Evolutionary conservation across 202 grass and related monocot species (phyloP).

Genomic region (Tripidium arundinaceum): DNA sequence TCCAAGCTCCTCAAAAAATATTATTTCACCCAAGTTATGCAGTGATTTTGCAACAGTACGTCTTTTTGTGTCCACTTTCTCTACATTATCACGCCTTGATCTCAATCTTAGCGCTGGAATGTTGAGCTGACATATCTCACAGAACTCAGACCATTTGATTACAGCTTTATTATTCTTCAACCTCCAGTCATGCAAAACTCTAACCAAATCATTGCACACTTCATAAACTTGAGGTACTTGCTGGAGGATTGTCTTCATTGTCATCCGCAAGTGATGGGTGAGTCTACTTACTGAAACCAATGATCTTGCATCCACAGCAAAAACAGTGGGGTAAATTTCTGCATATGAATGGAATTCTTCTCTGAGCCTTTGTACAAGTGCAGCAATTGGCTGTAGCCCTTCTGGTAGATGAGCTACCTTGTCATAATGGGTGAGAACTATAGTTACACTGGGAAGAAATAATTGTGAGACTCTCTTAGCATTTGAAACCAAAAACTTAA

Average conservation of each 20-base stretch:
- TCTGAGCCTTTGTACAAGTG: slow-evolving; percentile 66
- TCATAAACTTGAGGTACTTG: slow-evolving; percentile 69
- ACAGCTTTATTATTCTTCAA: slow-evolving; percentile 57
- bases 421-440: slow-evolving; percentile 81
- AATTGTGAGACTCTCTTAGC: slow-evolving; percentile 47
- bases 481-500: slow-evolving; percentile 79
- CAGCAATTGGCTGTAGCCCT: slow-evolving; percentile 52
- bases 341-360: slow-evolving; percentile 75
- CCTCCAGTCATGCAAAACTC: slow-evolving; percentile 65
- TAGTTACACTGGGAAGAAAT: slow-evolving; percentile 58
- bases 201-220: slow-evolving; percentile 75
- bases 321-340: slow-evolving; percentile 87
- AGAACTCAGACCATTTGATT: slow-evolving; percentile 79
- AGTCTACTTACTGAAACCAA: slow-evolving; percentile 72
- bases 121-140: slow-evolving; percentile 84
- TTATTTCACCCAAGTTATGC: slow-evolving; percentile 68
- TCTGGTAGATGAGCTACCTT: slow-evolving; percentile 59
- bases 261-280: slow-evolving; percentile 56
- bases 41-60: slow-evolving; percentile 61
- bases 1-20: slow-evolving; percentile 79
- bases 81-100: slow-evolving; percentile 72
- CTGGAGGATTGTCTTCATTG: slow-evolving; percentile 68
- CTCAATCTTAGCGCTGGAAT: slow-evolving; percentile 57
- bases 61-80: slow-evolving; percentile 60
- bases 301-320: slow-evolving; percentile 86